Conservation (phyloP, 2,329 filamentous ascomycete genomes). For the Botrytis paeoniae region DNA sequence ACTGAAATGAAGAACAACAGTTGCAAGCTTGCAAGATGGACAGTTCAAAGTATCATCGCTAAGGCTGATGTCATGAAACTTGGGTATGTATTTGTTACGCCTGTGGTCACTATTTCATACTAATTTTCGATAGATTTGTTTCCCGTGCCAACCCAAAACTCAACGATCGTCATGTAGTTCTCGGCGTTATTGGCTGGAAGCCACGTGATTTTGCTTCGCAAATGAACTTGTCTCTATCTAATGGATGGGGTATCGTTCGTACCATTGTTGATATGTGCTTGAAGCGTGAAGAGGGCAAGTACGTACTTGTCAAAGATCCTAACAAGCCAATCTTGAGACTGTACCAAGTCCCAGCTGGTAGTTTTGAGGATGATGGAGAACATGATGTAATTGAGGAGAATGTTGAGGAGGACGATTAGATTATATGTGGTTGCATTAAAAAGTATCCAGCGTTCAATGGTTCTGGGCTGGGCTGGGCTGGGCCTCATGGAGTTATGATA, state of each 20-base stretch:
- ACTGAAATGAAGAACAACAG: constrained; percentile 99
- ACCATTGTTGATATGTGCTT: constrained; percentile 96
- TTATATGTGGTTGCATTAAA: background rate
- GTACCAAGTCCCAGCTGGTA: constrained; percentile 84
- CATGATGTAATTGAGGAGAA: constrained; percentile 40
- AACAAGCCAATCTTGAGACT: constrained; percentile 94
- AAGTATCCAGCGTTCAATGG: background rate
- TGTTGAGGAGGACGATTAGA: constrained; percentile 34
- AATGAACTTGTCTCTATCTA: constrained; percentile 96
- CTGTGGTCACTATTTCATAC: background rate
- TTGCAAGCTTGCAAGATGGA: constrained; percentile 98
- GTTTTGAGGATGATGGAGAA: constrained; percentile 87
- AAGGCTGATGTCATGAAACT: constrained; percentile 99
- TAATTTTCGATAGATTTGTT: constrained; percentile 68
- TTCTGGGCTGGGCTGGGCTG: constrained; percentile 11
- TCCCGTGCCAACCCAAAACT: constrained; percentile 89
- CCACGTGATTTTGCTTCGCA: constrained; percentile 93
- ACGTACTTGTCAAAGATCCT: constrained; percentile 81
- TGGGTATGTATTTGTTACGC: constrained; percentile 58
- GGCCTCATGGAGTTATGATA: constrained; percentile 18
- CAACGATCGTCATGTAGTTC: constrained; percentile 89
- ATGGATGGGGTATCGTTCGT: constrained; percentile 98
- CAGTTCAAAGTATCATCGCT: constrained; percentile 91
- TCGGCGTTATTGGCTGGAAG: constrained; percentile 97
- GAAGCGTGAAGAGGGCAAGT: constrained; percentile 75